A percentile compares a stretch with the other conserved stretches of the same genome.
phyloP scores from a whole-genome alignment of 2,329 filamentous ascomycete species.

The Fusarium proliferatum region DNA sequence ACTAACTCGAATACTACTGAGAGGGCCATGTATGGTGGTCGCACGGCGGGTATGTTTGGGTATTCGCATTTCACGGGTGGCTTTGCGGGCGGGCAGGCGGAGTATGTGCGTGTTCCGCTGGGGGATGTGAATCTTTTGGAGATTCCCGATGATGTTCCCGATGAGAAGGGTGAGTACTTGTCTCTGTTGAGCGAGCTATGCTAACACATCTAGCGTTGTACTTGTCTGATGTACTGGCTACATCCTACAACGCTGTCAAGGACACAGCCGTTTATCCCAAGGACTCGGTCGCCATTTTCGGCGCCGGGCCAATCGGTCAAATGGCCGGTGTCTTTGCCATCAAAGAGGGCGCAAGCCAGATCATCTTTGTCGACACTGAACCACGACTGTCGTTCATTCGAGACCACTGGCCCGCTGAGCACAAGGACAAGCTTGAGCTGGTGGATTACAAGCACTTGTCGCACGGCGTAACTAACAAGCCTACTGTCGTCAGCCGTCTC shows the following conservation, averaged over 20 bases:
- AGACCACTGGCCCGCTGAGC: slow-evolving; percentile 63
- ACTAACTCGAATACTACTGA: slow-evolving; percentile 79
- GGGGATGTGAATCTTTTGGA: slow-evolving; percentile 84
- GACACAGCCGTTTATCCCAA: slow-evolving; percentile 83
- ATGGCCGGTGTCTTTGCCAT: slow-evolving; percentile 83
- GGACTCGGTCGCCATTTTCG: slow-evolving; percentile 84
- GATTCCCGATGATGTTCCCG: slow-evolving; percentile 81
- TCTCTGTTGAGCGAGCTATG: neutral
- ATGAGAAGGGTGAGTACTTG: slow-evolving; percentile 73
- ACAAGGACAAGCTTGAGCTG: slow-evolving; percentile 68
- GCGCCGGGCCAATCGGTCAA: slow-evolving; percentile 87
- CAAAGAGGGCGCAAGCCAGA: slow-evolving; percentile 76
- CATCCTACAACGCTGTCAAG: slow-evolving; percentile 84
- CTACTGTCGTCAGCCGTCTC: slow-evolving; percentile 75
- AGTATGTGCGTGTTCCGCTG: slow-evolving; percentile 84
- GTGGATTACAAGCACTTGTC: slow-evolving; percentile 74
- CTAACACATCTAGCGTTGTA: slow-evolving; percentile 62
- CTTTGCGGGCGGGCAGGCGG: slow-evolving; percentile 87
- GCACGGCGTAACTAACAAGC: slow-evolving; percentile 65
- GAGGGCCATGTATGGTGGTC: slow-evolving; percentile 81
- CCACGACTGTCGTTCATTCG: slow-evolving; percentile 76
- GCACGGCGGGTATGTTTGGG: slow-evolving; percentile 79
- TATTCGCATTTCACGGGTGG: slow-evolving; percentile 86
- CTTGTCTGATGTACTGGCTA: slow-evolving; percentile 82
- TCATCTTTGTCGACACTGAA: slow-evolving; percentile 84